Evolutionary conservation across 2,329 filamentous ascomycete species (phyloP), one percentile per base, ranked within the genome.

Genomic region (Dendryphion nanum): DNA sequence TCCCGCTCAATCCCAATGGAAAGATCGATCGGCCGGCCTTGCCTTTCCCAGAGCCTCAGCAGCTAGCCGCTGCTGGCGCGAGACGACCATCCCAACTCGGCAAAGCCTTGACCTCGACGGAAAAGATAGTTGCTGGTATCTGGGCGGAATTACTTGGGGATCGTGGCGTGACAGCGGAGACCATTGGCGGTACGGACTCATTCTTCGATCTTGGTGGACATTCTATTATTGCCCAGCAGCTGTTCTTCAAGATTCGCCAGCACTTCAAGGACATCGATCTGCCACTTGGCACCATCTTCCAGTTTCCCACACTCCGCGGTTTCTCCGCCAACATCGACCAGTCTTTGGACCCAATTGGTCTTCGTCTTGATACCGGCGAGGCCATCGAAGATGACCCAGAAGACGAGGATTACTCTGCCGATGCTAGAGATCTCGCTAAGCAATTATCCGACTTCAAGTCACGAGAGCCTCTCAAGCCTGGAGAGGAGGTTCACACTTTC

Each of bases 141-240:
- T 95, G 88, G 88, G 79, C 82, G 1, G 72, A 74, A n/a, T 73
- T 89, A 4, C 80, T 94, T 42, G 52, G 56, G 70, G 57, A 63
- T 21, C 74, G 33, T 76, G 80, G 61, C 49, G 64, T 87, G 18
- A 83, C 83, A 40, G 76, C 83, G 37, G 79, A 83, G 57, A 85
- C 82, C 34, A 72, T 94, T 40, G 75, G 73, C 30, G 74, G 77
- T 1, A 73, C 81, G 12, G 74, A 77, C 16, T 73, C 75, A 36
- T 94, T 93, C 70, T 91, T 91, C 56, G 86, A 93, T 42, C 70
- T 85, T 32, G 88, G 88, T 43, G 88, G 88, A 12, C 85, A 93
- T 69, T 86, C 81, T 66, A 81, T 94, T 51, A 75, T 91, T 30
- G 87, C 86, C 0, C 87, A 93, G 55, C 83, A 87, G 54, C 79